Conservation (phyloP, 108 stramenopile species). For the Aurantiochytrium sp. region DNA sequence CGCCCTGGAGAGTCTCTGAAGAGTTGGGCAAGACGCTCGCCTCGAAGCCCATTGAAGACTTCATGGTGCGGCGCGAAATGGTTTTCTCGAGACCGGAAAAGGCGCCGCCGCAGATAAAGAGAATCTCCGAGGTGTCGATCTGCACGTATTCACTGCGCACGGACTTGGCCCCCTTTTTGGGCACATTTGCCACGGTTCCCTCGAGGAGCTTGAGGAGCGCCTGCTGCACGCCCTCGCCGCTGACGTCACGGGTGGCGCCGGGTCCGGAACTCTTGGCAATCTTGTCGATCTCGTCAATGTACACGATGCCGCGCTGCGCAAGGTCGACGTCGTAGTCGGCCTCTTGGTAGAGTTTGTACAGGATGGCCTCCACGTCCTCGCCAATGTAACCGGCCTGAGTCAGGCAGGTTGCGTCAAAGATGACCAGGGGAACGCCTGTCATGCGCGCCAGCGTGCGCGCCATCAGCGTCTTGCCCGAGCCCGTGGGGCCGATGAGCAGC, state of each 20-base stretch:
- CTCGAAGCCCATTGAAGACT: constrained; percentile 91
- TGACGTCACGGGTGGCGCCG: constrained; percentile 74
- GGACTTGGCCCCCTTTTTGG: constrained; percentile 85
- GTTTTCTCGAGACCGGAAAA: constrained; percentile 87
- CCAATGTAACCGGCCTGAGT: constrained; percentile 52
- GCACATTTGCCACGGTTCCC: constrained; percentile 94
- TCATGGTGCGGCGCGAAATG: constrained; percentile 77
- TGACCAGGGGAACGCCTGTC: constrained; percentile 43
- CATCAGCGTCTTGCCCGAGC: constrained; percentile 48
- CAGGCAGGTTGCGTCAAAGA: constrained; percentile 47
- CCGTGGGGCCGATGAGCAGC: constrained; percentile 44
- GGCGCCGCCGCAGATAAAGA: constrained; percentile 94
- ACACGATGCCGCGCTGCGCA: constrained; percentile 47
- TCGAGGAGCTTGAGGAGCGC: constrained; percentile 95
- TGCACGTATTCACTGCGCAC: constrained; percentile 84
- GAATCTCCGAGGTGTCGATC: constrained; percentile 94
- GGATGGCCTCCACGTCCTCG: constrained; percentile 48
- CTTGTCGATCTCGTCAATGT: constrained; percentile 50
- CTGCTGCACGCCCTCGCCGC: constrained; percentile 94
- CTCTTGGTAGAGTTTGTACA: constrained; percentile 51
- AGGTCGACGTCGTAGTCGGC: constrained; percentile 40
- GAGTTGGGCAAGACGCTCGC: constrained; percentile 80
- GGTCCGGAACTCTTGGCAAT: constrained; percentile 15
- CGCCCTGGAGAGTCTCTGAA: constrained; percentile 73
- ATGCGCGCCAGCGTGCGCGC: constrained; percentile 45